phyloP scores from a whole-genome alignment of 805 yeast genomes.

The Komagataella kurtzmanii region DNA sequence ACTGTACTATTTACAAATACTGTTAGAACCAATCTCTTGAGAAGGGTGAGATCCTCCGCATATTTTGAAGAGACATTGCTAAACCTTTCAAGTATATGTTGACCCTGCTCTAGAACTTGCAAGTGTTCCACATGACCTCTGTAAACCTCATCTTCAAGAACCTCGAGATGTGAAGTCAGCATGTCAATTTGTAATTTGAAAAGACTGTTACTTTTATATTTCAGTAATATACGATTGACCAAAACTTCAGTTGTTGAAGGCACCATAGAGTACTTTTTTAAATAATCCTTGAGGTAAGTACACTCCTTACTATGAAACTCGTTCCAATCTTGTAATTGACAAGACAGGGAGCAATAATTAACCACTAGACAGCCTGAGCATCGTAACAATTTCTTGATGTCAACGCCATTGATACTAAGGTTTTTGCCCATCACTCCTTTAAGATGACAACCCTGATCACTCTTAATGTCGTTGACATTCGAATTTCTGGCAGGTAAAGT shows the following conservation, averaged over 20 bases:
- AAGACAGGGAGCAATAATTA: not conserved
- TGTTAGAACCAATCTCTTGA: not conserved
- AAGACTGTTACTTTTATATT: not conserved
- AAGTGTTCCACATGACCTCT: not conserved
- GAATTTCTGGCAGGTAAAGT: not conserved
- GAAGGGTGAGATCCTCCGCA: not conserved
- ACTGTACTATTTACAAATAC: conserved; percentile 17
- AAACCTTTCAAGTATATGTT: not conserved
- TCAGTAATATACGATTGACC: not conserved
- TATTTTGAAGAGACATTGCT: not conserved
- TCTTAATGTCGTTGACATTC: not conserved
- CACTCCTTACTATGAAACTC: not conserved
- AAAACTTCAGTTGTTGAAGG: not conserved
- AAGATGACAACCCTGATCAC: not conserved
- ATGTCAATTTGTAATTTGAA: not conserved
- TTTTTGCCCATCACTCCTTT: not conserved
- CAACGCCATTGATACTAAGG: not conserved
- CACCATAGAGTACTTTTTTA: not conserved
- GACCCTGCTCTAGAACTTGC: not conserved
- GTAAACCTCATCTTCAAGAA: not conserved
- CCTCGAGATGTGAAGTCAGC: not conserved
- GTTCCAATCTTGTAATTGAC: not conserved
- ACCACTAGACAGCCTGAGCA: not conserved
- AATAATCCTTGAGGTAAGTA: not conserved
- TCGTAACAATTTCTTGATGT: not conserved